Evolutionary conservation across 2,329 filamentous ascomycete genomes (phyloP), one percentile per base, ranked within the genome.

Genomic region (Allantophomopsis lycopodina): DNA sequence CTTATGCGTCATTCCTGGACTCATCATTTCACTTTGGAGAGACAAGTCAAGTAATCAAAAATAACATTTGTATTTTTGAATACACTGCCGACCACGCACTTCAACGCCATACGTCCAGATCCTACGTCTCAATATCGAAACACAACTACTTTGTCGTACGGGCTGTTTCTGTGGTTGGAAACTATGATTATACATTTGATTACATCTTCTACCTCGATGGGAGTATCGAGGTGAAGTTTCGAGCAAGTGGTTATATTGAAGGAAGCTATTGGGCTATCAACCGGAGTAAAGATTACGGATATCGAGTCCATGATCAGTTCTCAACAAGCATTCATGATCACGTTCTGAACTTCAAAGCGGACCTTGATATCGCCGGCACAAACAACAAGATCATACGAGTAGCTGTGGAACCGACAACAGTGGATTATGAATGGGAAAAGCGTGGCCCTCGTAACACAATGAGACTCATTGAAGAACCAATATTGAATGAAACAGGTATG

Each of bases 311-410:
- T 43, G 64, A 71, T 55, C 18, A 53, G 69, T 2, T 61, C 59
- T 1, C 66, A 67, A 5, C 62, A 59, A 37, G 35, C 20, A 69
- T 72, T 60, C 70, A 74, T 50, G 67, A 72, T 50, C 70, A 74
- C 46, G 66, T 73, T 1, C 48, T 73, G 31, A 71, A 67, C 46
- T 73, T 64, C 58, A 73, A 73, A 48, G 62, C 61, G 35, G 70
- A 73, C 50, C 58, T 73, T 17, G 69, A 73, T 46, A 61, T 73
- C 23, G 54, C 62, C 7, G 69, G 66, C 13, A 61, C 56, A 1
- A 53, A 56, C 31, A 73, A 71, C 51, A 65, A 60, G 4, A 50
- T 69, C 10, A 50, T 53, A 45, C 55, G 44, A 46, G 55, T 42
- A 45, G 51, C 17, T 38, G 40, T 47, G 37, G 52, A 50, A 40